Conservation (phyloP, 495 filamentous ascomycete species). For the Neurospora sp. region DNA sequence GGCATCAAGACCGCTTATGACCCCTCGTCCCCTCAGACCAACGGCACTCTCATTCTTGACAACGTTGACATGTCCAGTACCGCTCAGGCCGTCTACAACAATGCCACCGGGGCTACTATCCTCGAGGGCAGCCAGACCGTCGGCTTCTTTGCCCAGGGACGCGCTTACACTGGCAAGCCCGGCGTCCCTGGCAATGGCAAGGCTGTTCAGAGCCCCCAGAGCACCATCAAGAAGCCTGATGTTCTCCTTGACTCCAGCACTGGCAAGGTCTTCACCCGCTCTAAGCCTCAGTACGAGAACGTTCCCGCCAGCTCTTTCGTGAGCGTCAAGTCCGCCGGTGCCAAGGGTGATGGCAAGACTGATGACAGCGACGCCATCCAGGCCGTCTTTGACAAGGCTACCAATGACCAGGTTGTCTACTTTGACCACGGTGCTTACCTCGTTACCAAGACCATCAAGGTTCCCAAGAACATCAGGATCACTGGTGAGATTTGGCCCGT, state of each 20-base stretch:
- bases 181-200: constrained; percentile 26
- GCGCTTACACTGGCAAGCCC: constrained; percentile 43
- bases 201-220: constrained; percentile 41
- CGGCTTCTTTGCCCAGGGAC: constrained; percentile 64
- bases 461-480: constrained; percentile 71
- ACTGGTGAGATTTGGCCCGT: constrained; percentile 87
- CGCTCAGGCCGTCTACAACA: constrained; percentile 38
- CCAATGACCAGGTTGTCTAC: constrained; percentile 61
- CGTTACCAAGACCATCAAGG: constrained; percentile 69
- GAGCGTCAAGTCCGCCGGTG: constrained; percentile 66
- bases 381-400: constrained; percentile 51
- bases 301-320: constrained; percentile 50
- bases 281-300: constrained; percentile 65
- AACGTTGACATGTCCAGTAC: constrained; percentile 68
- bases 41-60: constrained; percentile 71
- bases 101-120: constrained; percentile 50
- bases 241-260: constrained; percentile 40
- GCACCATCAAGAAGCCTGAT: constrained; percentile 44
- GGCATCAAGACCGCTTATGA: constrained; percentile 68
- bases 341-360: constrained; percentile 64
- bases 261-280: constrained; percentile 53
- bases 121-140: constrained; percentile 63
- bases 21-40: constrained; percentile 51
- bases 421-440: constrained; percentile 89
- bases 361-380: constrained; percentile 69